A percentile compares a stretch with the other conserved stretches of the same genome.
Conservation (phyloP, 2,329 filamentous ascomycete genomes). For the Nemania sp. region DNA sequence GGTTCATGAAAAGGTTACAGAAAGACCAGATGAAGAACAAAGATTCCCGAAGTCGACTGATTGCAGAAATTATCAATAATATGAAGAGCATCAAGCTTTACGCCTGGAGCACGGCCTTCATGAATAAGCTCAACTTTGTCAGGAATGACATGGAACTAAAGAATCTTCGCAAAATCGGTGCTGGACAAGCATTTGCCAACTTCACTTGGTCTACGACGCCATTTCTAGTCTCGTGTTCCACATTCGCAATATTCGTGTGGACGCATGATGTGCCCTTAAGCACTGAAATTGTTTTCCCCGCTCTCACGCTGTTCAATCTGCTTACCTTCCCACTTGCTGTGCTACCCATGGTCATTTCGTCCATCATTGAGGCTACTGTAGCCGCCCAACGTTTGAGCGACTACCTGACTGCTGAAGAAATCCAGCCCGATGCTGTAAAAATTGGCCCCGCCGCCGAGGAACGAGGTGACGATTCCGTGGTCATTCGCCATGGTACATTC, state of each 20-base stretch:
- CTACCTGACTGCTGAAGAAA: conserved; percentile 85
- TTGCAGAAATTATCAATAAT: conserved; percentile 98
- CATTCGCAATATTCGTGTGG: conserved; percentile 91
- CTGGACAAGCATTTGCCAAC: conserved; percentile 90
- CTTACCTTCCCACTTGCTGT: conserved; percentile 93
- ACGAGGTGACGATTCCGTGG: conserved; percentile 81
- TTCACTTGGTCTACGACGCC: conserved; percentile 98
- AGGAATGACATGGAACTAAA: conserved; percentile 95
- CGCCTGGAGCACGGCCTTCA: conserved; percentile 95
- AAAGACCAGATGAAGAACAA: conserved; percentile 99
- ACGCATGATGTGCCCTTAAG: conserved; percentile 80
- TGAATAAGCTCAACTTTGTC: conserved; percentile 95
- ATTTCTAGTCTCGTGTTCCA: conserved; percentile 96
- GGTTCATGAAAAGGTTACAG: conserved; percentile 91
- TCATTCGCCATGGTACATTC: conserved; percentile 83
- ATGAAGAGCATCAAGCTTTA: conserved; percentile 99
- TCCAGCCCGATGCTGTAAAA: conserved; percentile 82
- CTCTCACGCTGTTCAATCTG: conserved; percentile 88
- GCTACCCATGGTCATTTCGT: conserved; percentile 96
- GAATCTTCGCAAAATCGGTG: conserved; percentile 94
- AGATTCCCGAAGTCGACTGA: conserved; percentile 86
- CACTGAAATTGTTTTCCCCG: conserved; percentile 95
- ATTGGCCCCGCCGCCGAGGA: conserved; percentile 72
- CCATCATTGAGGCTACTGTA: conserved; percentile 94
- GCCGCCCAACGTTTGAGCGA: conserved; percentile 83